Evolutionary conservation across 2,329 filamentous ascomycete genomes (phyloP).

Genomic region (Colletotrichum echinochloae): DNA sequence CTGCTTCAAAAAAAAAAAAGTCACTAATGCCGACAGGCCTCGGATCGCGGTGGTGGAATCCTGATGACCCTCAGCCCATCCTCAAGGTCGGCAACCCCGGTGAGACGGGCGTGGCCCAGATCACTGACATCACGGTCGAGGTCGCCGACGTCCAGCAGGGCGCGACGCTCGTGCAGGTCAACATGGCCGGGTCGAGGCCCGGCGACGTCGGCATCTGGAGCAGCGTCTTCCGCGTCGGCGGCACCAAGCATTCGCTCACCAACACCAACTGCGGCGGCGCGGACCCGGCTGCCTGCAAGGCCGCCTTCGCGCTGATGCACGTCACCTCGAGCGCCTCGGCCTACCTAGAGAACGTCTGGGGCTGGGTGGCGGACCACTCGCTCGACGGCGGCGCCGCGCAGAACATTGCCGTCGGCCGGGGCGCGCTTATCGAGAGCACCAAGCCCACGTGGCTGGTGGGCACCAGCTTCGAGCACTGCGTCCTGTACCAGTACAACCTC

Average conservation of each 20-base stretch:
- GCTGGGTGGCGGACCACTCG: slow-evolving; percentile 61
- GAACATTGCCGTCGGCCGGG: slow-evolving; percentile 60
- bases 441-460: slow-evolving; percentile 66
- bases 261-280: slow-evolving; percentile 51
- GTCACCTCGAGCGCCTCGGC: slow-evolving; percentile 58
- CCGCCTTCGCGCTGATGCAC: slow-evolving; percentile 62
- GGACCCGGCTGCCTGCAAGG: slow-evolving; percentile 56
- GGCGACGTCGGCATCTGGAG: slow-evolving; percentile 66
- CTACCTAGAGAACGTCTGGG: slow-evolving; percentile 68
- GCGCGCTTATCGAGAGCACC: slow-evolving; percentile 59
- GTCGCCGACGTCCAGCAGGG: slow-evolving; percentile 58
- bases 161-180: slow-evolving; percentile 59
- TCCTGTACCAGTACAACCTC: slow-evolving; percentile 66
- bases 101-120: slow-evolving; percentile 62
- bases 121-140: slow-evolving; percentile 65
- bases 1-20: background rate
- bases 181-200: slow-evolving; percentile 58
- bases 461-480: slow-evolving; percentile 62
- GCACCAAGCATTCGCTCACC: slow-evolving; percentile 54
- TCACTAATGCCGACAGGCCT: slow-evolving; percentile 45
- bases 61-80: slow-evolving; percentile 58
- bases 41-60: slow-evolving; percentile 59
- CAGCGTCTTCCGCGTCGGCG: slow-evolving; percentile 59
- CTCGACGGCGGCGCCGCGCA: slow-evolving; percentile 58
- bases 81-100: slow-evolving; percentile 63